Evolutionary conservation across 371 early-diverging fungal genomes (phyloP).

Genomic region (Mortierella sp.): DNA sequence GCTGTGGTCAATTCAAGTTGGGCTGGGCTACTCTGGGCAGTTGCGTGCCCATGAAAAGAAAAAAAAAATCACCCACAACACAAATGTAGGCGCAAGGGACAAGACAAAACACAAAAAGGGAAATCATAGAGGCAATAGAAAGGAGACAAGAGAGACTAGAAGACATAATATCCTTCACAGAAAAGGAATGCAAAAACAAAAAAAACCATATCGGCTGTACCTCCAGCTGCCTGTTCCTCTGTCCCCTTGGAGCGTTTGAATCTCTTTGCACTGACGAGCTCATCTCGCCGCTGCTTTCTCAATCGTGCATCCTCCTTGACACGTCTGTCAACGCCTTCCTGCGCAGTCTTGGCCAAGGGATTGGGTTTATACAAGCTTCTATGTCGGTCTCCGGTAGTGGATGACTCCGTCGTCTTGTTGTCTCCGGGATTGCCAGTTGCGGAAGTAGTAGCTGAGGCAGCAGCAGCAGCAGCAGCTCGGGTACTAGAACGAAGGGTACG

Average conservation of each 20-base stretch:
- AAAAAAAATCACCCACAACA: too few species aligned
- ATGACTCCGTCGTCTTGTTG: slow-evolving; percentile 37
- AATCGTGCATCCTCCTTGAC: slow-evolving; percentile 41
- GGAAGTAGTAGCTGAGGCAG: slow-evolving; percentile 10
- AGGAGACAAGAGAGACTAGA: too few species aligned
- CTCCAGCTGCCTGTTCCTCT: slow-evolving; percentile 18
- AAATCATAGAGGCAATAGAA: too few species aligned
- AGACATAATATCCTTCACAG: background rate
- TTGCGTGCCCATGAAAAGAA: too few species aligned
- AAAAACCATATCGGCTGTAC: background rate
- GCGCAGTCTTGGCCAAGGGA: slow-evolving; percentile 19
- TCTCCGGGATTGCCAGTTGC: too few species aligned
- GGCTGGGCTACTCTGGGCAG: too few species aligned
- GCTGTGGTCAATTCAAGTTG: too few species aligned
- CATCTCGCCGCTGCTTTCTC: slow-evolving; percentile 43
- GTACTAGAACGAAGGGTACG: slow-evolving; percentile 48
- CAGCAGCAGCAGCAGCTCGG: slow-evolving; percentile 21
- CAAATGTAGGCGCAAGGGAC: too few species aligned
- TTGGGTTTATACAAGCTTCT: slow-evolving; percentile 44
- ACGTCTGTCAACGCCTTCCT: slow-evolving; percentile 29
- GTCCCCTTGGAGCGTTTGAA: slow-evolving; percentile 45
- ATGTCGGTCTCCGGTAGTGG: slow-evolving; percentile 15
- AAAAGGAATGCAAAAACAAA: background rate
- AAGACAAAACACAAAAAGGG: too few species aligned
- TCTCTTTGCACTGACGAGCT: slow-evolving; percentile 39